Evolutionary conservation across 164 flowering plant species (phyloP), one percentile per base, ranked within the genome.

Genomic region (Dillenia turbinata): DNA sequence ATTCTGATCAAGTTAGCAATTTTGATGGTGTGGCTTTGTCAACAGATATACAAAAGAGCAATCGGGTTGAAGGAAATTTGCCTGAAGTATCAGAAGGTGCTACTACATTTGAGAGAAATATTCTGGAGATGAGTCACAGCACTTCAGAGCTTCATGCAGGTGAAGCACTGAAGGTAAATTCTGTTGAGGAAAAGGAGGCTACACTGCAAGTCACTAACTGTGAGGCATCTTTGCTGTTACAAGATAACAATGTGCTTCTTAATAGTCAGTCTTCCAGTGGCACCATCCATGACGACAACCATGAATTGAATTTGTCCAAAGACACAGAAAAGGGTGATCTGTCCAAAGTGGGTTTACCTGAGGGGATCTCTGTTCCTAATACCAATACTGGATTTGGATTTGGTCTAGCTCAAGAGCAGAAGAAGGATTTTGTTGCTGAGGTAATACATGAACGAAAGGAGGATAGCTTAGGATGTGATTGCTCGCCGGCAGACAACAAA

Each of bases 171-270:
- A 67, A 61, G 40, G 33, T 57, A 44, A 59, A 69, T 49, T 47
- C 59, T 61, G 9, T 17, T 16, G 63, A 59, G 45, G 53, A 65
- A n/a, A 63, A 24, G 52, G 69, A 44, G n/a, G 50, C 13, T 50
- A 26, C 47, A 24, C 47, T 58, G 15, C 63, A 54, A 12, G 47
- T 5, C 11, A 60, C 68, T 52, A 56, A 71, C 19, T 26, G 57
- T 54, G 78, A 67, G 51, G 47, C 66, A 56, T 47, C 71, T 57
- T 26, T 61, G 50, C 46, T 59, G 48, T 11, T 66, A 3, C 40
- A 49, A 44, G 69, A 67, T 44, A 77, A 73, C 9, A 54, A 48
- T 51, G 56, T 61, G 54, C 15, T 33, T 47, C 49, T 46, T 48
- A 61, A 70, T 68, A 65, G 73, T 33, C 40, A 33, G 40, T 33